A percentile compares a stretch with the other conserved stretches of the same genome.
Conservation (phyloP, 2,329 filamentous ascomycete genomes). For the Peltaster fructicola region DNA sequence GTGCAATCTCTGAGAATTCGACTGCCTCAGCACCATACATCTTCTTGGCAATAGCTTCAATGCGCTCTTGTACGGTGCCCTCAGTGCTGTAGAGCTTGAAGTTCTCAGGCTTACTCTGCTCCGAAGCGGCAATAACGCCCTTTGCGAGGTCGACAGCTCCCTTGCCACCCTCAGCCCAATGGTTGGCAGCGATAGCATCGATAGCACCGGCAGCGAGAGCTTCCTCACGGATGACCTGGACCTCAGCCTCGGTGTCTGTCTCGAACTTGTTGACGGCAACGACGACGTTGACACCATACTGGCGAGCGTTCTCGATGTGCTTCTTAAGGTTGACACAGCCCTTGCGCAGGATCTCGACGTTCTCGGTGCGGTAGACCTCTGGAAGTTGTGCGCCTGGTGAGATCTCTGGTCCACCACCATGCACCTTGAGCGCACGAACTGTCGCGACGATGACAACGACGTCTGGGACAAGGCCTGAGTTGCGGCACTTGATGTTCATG, state of each 20-base stretch:
- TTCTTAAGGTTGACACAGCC: slow-evolving; percentile 92
- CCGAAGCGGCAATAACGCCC: slow-evolving; percentile 64
- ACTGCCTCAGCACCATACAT: slow-evolving; percentile 90
- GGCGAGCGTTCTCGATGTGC: slow-evolving; percentile 78
- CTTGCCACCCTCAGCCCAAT: slow-evolving; percentile 89
- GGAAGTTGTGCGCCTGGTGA: slow-evolving; percentile 69
- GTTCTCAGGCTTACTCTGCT: slow-evolving; percentile 56
- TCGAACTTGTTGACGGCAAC: slow-evolving; percentile 95
- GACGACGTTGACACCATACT: slow-evolving; percentile 82
- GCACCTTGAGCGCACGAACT: slow-evolving; percentile 87
- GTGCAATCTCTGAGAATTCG: slow-evolving; percentile 83
- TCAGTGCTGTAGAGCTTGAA: slow-evolving; percentile 75
- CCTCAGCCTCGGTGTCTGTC: slow-evolving; percentile 84
- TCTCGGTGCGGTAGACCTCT: slow-evolving; percentile 82
- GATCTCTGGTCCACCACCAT: slow-evolving; percentile 90
- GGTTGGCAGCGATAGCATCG: slow-evolving; percentile 83
- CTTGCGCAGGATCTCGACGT: slow-evolving; percentile 72
- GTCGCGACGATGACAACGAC: slow-evolving; percentile 91
- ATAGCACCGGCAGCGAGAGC: slow-evolving; percentile 81
- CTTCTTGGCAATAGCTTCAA: slow-evolving; percentile 72
- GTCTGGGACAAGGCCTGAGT: slow-evolving; percentile 81
- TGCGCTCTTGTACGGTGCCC: slow-evolving; percentile 67
- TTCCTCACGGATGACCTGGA: slow-evolving; percentile 76
- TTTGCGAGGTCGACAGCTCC: slow-evolving; percentile 80
- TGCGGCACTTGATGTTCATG: slow-evolving; percentile 99